phyloP scores from a whole-genome alignment of 352 stramenopile genomes.

The Poterioochromonas sp. region DNA sequence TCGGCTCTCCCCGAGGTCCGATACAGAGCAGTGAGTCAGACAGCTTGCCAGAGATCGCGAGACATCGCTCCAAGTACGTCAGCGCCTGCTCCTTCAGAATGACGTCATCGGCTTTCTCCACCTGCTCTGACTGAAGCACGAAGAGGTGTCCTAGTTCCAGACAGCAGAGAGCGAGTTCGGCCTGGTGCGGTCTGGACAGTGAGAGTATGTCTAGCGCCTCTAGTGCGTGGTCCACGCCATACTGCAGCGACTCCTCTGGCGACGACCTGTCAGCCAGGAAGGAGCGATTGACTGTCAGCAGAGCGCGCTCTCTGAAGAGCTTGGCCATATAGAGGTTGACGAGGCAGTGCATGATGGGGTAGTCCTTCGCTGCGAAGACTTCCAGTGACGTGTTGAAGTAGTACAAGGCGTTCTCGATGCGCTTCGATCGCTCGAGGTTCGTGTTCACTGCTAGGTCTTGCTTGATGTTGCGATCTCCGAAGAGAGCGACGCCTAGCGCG shows the following conservation, averaged over 20 bases:
- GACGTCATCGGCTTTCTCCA: neutral
- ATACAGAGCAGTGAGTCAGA: neutral
- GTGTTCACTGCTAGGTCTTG: neutral
- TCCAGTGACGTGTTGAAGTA: neutral
- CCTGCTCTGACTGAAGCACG: neutral
- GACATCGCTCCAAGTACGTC: neutral
- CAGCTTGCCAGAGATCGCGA: neutral
- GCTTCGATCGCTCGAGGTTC: neutral
- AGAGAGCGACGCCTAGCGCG: neutral
- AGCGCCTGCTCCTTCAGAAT: neutral
- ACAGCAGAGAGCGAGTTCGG: neutral
- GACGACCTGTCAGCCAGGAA: neutral
- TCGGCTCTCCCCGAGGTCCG: neutral
- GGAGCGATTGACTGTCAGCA: neutral
- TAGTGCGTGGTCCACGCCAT: neutral
- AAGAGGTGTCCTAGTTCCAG: neutral
- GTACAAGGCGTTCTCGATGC: slow-evolving; percentile 7
- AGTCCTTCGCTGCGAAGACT: neutral
- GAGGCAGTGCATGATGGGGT: neutral
- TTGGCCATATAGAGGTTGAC: neutral
- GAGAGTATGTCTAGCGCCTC: neutral
- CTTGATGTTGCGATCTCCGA: neutral
- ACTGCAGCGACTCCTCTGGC: neutral
- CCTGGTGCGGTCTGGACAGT: neutral
- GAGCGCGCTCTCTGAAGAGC: neutral